Evolutionary conservation across 176 grass and related monocot genomes (phyloP).

Genomic region (Secale cereale): DNA sequence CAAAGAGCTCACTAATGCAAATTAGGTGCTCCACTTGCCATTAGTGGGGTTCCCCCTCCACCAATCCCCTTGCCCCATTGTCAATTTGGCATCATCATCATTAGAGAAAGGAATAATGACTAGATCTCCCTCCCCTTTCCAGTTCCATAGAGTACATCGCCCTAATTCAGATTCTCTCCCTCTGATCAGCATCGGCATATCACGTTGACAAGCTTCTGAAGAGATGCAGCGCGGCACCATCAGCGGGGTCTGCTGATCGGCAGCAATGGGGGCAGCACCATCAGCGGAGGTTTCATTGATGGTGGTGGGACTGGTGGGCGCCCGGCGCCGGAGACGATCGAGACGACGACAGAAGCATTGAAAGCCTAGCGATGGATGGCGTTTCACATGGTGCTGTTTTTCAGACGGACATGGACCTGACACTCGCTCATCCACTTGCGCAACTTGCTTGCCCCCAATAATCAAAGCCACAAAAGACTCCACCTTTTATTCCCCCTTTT

Average conservation of each 20-base stretch:
- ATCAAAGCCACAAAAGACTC: slow-evolving; percentile 37
- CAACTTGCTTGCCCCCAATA: slow-evolving; percentile 33
- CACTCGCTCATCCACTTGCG: slow-evolving; percentile 30
- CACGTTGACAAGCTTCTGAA: background rate
- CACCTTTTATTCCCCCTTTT: background rate
- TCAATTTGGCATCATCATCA: slow-evolving; percentile 16
- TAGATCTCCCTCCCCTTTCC: background rate
- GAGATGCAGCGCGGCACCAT: background rate
- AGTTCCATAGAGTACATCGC: background rate
- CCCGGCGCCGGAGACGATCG: slow-evolving; percentile 1
- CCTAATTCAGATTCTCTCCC: slow-evolving; percentile 7
- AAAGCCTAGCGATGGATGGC: slow-evolving; percentile 1
- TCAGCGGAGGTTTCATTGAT: no score
- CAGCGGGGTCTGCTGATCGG: background rate
- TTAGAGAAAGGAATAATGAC: slow-evolving; percentile 1
- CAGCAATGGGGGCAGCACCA: background rate
- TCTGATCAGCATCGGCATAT: background rate
- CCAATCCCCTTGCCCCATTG: slow-evolving; percentile 40
- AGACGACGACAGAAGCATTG: slow-evolving; percentile 9
- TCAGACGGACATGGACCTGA: slow-evolving; percentile 21
- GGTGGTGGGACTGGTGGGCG: background rate
- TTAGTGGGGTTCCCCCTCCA: slow-evolving; percentile 14
- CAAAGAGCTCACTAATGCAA: background rate
- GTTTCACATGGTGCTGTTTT: slow-evolving; percentile 42
- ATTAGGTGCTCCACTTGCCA: slow-evolving; percentile 32